These are phyloP conservation scores for Berberis thunbergii DNA, from an alignment of 164 flowering plant genomes.

Conservation along the genomic window DNA sequence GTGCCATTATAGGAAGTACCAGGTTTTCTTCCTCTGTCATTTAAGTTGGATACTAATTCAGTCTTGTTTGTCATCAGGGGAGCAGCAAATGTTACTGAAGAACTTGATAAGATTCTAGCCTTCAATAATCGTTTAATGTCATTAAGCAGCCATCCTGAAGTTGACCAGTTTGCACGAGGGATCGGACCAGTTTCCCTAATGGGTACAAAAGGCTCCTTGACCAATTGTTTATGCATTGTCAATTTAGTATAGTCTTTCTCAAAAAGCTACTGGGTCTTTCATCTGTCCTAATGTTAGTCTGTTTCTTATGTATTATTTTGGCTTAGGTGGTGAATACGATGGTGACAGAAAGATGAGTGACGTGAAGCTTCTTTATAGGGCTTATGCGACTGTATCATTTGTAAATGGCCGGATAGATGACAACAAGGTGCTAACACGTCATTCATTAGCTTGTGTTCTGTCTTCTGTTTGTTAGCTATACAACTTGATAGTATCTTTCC, in stretches of 20 bases:
- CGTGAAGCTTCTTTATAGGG: constrained; percentile 77
- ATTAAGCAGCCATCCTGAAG: constrained; percentile 57
- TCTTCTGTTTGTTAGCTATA: constrained; percentile 1
- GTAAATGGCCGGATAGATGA: constrained; percentile 74
- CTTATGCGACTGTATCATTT: constrained; percentile 64
- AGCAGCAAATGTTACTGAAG: constrained; percentile 43
- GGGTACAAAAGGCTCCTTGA: constrained; percentile 31
- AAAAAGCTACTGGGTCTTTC: too few relatives aligned
- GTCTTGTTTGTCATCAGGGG: constrained; percentile 30
- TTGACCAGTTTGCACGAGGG: constrained; percentile 62
- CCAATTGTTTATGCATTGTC: too few relatives aligned
- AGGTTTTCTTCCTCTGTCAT: too few relatives aligned
- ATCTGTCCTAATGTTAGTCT: background rate
- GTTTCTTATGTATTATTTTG: constrained; percentile 6
- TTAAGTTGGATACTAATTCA: background rate
- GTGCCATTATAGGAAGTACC: too few relatives aligned
- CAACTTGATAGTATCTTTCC: background rate
- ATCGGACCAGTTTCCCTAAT: constrained; percentile 72
- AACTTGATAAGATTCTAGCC: constrained; percentile 61
- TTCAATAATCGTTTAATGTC: constrained; percentile 60
- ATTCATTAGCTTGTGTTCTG: background rate
- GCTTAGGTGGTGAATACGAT: constrained; percentile 88
- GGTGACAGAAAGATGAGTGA: constrained; percentile 76
- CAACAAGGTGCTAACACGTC: constrained; percentile 45
- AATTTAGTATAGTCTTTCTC: too few relatives aligned